phyloP scores from a whole-genome alignment of 192 early-diverging fungal genomes.

The Coemansia guatemalensis region DNA sequence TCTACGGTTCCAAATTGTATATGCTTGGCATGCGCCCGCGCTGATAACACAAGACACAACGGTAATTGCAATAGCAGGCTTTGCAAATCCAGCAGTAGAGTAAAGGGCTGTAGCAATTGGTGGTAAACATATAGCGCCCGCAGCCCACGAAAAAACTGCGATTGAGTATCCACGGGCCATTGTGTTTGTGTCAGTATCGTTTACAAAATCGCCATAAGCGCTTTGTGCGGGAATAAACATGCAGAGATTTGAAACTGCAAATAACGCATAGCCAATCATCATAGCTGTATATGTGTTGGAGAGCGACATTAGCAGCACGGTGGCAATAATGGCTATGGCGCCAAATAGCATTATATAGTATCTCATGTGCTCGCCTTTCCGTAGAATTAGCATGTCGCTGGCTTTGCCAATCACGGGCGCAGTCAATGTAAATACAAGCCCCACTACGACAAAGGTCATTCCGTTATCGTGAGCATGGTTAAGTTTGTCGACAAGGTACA shows the following conservation, averaged over 20 bases:
- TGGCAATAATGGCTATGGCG: slow-evolving; percentile 7
- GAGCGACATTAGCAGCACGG: slow-evolving; percentile 22
- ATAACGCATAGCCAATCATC: slow-evolving; percentile 37
- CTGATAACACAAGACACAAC: slow-evolving; percentile 11
- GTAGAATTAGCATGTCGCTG: slow-evolving; percentile 20
- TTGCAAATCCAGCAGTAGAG: slow-evolving; percentile 24
- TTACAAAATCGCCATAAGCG: slow-evolving; percentile 41
- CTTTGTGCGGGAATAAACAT: slow-evolving; percentile 38
- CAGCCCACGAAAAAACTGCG: slow-evolving; percentile 25
- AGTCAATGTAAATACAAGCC: slow-evolving; percentile 22
- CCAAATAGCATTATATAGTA: slow-evolving; percentile 30
- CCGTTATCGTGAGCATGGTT: slow-evolving; percentile 12
- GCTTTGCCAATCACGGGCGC: slow-evolving; percentile 22
- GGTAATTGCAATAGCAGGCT: slow-evolving; percentile 12
- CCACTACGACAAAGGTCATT: slow-evolving; percentile 33
- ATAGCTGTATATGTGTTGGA: slow-evolving; percentile 24
- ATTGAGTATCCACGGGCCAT: slow-evolving; percentile 36
- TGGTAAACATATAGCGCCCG: slow-evolving; percentile 28
- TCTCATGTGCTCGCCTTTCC: slow-evolving; percentile 26
- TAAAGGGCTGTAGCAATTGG: slow-evolving; percentile 35
- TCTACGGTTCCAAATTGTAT: background rate
- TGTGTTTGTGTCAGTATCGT: slow-evolving; percentile 16
- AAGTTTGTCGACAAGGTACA: slow-evolving; percentile 28
- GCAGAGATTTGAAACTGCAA: slow-evolving; percentile 25
- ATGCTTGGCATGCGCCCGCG: slow-evolving; percentile 11